These are phyloP conservation scores for Penicillium griseofulvum DNA, from an alignment of 2,329 filamentous ascomycete genomes.

Conservation along the genomic window DNA sequence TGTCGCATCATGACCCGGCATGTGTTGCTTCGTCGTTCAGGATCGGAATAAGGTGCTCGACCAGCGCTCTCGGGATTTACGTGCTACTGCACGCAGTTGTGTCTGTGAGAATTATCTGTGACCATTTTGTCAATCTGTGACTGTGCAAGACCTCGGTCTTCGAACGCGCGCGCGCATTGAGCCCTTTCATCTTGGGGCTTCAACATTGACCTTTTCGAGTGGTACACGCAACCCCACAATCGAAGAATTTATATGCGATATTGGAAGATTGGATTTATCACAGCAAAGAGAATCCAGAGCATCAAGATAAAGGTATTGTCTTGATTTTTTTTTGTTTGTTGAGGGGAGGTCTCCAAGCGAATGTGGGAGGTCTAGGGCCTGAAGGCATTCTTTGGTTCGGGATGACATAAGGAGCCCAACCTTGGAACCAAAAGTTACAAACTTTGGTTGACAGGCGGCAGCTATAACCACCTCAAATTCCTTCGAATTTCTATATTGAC, in stretches of 20 bases:
- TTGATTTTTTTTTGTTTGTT: not conserved
- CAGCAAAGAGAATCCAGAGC: not conserved
- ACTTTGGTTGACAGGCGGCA: not conserved
- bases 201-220: not conserved
- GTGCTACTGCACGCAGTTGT: not conserved
- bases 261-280: not conserved
- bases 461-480: not conserved
- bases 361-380: not conserved
- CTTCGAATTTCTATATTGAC: not conserved
- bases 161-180: not conserved
- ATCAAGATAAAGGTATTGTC: not conserved
- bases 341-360: not conserved
- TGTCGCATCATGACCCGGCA: conserved; percentile 15
- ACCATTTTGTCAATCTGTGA: not conserved
- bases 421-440: not conserved
- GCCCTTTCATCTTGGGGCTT: not conserved
- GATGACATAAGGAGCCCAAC: conserved; percentile 5
- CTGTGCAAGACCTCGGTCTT: not conserved
- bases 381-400: conserved; percentile 6
- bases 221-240: not conserved
- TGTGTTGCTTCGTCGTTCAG: not conserved
- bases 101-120: not conserved
- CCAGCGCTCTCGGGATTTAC: conserved; percentile 1
- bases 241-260: not conserved
- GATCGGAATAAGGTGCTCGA: conserved; percentile 9